phyloP scores from a whole-genome alignment of 225 moss, liverwort and hornwort species.

The Straminergon stramineum region DNA sequence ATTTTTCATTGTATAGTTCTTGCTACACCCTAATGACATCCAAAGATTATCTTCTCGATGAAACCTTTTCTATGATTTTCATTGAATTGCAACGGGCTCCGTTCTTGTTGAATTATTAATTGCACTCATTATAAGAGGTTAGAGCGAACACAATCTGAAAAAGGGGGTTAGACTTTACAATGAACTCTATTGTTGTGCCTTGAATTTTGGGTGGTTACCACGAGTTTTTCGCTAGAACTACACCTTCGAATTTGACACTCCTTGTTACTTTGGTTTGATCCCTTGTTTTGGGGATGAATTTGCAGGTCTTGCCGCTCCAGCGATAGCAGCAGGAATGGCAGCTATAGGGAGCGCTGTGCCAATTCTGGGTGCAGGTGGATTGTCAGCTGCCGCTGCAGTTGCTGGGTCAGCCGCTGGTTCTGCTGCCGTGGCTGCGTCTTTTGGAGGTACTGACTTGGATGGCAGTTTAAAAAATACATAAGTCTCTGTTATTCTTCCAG shows the following conservation, averaged over 20 bases:
- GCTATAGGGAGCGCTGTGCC: conserved; percentile 69
- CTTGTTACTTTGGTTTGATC: neutral
- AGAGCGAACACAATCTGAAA: neutral
- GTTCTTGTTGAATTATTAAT: neutral
- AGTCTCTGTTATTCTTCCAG: neutral
- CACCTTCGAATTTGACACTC: neutral
- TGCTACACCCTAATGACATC: neutral
- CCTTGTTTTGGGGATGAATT: neutral
- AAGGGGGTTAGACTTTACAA: neutral
- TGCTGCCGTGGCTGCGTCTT: conserved; percentile 93
- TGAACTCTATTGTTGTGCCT: neutral
- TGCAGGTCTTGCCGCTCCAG: conserved; percentile 95
- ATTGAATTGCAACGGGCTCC: neutral
- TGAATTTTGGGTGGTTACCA: neutral
- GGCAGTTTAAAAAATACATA: neutral
- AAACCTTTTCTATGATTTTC: neutral
- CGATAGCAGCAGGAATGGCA: conserved; percentile 87
- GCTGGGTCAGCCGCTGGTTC: conserved; percentile 89
- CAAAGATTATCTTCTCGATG: neutral
- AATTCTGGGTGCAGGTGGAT: conserved; percentile 69
- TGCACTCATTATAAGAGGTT: neutral
- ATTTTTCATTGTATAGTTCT: neutral
- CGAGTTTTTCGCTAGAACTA: neutral
- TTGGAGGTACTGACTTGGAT: conserved; percentile 50
- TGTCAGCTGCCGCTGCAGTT: conserved; percentile 62